Base-by-base conservation (phyloP, 495 filamentous ascomycete species). In the Aspergillus nanangensis region DNA sequence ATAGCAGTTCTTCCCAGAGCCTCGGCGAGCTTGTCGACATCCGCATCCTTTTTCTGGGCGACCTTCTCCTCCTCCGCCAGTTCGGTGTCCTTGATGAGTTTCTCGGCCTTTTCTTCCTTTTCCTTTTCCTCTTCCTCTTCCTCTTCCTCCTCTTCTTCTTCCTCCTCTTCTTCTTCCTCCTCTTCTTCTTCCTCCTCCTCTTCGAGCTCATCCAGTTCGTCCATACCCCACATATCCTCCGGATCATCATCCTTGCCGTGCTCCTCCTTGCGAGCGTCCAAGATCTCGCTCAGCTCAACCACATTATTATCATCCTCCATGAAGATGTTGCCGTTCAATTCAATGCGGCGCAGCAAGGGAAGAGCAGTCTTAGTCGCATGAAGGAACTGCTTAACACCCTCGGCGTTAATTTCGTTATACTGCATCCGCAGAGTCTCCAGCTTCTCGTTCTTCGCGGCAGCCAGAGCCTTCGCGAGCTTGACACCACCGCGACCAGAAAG, bases 241-340 rank as follows among this genome's bases (percentile, higher is more conserved):
- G 60, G 62, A 44, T 71, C 74, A 5, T 73, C 61, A 18, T 72
- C 70, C 25, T 63, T 71, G 15, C 66, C 70, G 40, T 76, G 67
- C 48, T 79, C 72, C 52, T 83, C 81, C 64, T 87, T 75, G 8
- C 79, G 67, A 51, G 70, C 67, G 27, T 74, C 69, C 20, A 85
- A 50, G 11, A 76, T 52, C 40, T 73, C 69, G 22, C 71, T 64
- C 35, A 85, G 57, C 8, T 68, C 70, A 36, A 65, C 66, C 13
- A 83, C 76, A 35, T 75, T 74, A 22, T 75, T 63, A 51, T 96
- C 92, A 1, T 94, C 90, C 62, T 96, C 91, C 7, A 74, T 72
- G 54, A 98, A 96, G 56, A 87, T 91, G 72, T 98, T 98, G 31
- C 93, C 93, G 63, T 98, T 97, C 48, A 98, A 71, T 63, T 98